phyloP scores from a whole-genome alignment of 108 stramenopile genomes.

The Conticribra guillardii region DNA sequence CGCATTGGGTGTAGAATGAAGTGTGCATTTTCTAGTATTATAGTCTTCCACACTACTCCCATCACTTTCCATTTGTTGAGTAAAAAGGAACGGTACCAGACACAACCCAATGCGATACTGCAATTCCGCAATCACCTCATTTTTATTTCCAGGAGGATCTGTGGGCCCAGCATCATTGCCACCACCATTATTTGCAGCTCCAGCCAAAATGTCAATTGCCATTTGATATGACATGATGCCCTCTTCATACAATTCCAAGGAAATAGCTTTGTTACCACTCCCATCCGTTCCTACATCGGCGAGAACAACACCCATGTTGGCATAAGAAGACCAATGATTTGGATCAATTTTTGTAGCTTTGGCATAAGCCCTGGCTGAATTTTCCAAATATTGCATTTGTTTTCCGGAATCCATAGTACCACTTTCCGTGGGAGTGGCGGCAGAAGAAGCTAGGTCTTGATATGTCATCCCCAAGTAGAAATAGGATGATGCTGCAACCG shows the following conservation, averaged over 20 bases:
- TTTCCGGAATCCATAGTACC: not conserved
- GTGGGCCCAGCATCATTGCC: conserved; percentile 45
- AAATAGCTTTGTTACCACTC: conserved; percentile 9
- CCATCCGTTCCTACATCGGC: conserved; percentile 48
- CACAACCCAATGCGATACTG: conserved; percentile 76
- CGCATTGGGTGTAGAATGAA: conserved; percentile 36
- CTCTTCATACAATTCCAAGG: conserved; percentile 53
- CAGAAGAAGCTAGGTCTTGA: conserved; percentile 51
- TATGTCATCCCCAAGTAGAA: conserved; percentile 75
- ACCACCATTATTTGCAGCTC: not conserved
- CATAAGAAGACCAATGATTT: conserved; percentile 61
- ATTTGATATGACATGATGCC: conserved; percentile 73
- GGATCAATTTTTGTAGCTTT: conserved; percentile 61
- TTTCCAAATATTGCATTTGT: conserved; percentile 18
- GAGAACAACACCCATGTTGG: conserved; percentile 67
- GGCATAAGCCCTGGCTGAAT: conserved; percentile 46
- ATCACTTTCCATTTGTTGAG: not conserved
- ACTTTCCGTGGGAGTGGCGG: conserved; percentile 21
- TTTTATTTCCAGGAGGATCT: conserved; percentile 64
- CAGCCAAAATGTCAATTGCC: conserved; percentile 66
- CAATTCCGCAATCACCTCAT: conserved; percentile 63
- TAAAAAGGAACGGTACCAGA: conserved; percentile 47
- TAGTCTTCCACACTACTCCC: conserved; percentile 3
- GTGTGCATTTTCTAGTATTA: conserved; percentile 42
- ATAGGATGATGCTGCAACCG: conserved; percentile 22